phyloP scores from a whole-genome alignment of 1,139 yeast species.

The Dujonia santamariae region DNA sequence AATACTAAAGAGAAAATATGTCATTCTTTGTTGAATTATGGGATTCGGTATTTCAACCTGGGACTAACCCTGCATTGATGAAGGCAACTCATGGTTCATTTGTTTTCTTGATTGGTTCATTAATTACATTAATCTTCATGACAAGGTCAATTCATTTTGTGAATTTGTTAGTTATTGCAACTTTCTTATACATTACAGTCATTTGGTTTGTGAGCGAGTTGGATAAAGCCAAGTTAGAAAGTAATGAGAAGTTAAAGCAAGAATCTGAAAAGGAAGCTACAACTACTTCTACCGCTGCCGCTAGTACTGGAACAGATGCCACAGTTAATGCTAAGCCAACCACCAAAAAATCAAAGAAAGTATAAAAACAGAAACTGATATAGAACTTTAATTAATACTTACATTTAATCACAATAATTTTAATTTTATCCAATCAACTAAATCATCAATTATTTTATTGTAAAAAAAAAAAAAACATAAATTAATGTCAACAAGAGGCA shows the following conservation, averaged over 20 bases:
- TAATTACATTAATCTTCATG: constrained; percentile 55
- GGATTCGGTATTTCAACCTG: constrained; percentile 93
- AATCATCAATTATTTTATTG: no score
- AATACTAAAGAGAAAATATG: no score
- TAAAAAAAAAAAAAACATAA: no score
- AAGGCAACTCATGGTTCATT: constrained; percentile 52
- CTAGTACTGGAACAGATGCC: not conserved
- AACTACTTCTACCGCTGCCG: no score
- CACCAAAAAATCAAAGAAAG: no score
- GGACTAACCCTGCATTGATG: constrained; percentile 82
- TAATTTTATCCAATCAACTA: no score
- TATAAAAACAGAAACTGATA: no score
- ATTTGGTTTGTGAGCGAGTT: constrained; percentile 87
- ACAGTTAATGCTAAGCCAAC: no score
- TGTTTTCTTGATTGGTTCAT: constrained; percentile 36
- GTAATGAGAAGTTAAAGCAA: constrained; percentile 17
- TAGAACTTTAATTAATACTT: no score
- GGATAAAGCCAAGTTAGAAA: constrained; percentile 42
- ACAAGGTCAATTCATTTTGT: constrained; percentile 76
- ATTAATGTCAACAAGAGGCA: no score
- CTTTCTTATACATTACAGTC: constrained; percentile 71
- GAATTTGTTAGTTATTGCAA: constrained; percentile 66
- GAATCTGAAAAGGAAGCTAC: no score
- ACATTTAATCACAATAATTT: no score
- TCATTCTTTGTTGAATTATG: constrained; percentile 69